Base-by-base conservation (phyloP, 2,329 filamentous ascomycete species). In the Arthrobotrys sinensis region DNA sequence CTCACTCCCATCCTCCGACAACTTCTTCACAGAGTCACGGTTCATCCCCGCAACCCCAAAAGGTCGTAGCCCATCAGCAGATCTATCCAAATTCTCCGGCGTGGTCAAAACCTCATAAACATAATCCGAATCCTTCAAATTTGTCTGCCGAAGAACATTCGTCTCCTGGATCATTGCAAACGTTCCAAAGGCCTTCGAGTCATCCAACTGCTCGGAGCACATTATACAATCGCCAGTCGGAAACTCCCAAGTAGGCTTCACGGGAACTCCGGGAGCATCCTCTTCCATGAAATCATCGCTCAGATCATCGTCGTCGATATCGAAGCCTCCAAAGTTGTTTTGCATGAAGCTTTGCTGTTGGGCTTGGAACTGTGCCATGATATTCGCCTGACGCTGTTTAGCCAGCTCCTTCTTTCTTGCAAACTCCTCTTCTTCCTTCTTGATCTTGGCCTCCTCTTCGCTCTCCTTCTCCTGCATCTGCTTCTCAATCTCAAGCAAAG, bases 331-430 rank as follows among this genome's bases (percentile, higher is more conserved):
- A 32, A 62, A 66, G 46, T 80, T 76, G 10, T 79, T 96, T 71
- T 93, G 92, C 85, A 99, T 86, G 85, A 99, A 99, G 82, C 90
- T 96, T 85, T 96, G 95, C 83, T 98, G 96, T 83, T 99, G 95
- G 83, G 97, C 92, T 83, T 98, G 96, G 85, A 99, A 97, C 83
- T 97, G 94, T 1, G 94, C 96, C 94, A 99, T 97, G 36, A 99
- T 93, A 82, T 90, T 92, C 1, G 94, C 94, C 84, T 98, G 94
- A 21, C 96, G 90, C 81, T 94, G 95, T 46, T 94, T 85, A 0
- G 96, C 96, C 65, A 95, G 93, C 84, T 92, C 92, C 87, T 97
- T 99, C 86, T 95, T 97, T 78, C 90, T 87, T 84, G 95, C 92
- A 14, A 90, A 89, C 82, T 95, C 92, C 80, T 91, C 91, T 76